A percentile compares a stretch with the other conserved stretches of the same genome.
phyloP scores from a whole-genome alignment of 2,329 filamentous ascomycete genomes.

The Paecilomyces dactylethromorphus region DNA sequence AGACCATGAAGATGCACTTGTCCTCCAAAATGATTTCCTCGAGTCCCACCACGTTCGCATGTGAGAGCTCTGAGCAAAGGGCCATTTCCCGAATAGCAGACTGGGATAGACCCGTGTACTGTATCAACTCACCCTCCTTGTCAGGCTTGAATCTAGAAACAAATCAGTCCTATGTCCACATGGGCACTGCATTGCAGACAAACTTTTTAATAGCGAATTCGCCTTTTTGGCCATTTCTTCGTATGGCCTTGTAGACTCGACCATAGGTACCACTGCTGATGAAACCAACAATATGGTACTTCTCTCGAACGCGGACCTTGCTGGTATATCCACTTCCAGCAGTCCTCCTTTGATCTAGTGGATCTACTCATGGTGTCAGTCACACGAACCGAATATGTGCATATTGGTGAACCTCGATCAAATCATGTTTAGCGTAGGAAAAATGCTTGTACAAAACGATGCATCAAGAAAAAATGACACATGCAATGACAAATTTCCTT shows the following conservation, averaged over 20 bases:
- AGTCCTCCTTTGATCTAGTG: conserved; percentile 33
- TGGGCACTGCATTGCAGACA: conserved; percentile 12
- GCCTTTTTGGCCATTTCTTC: conserved; percentile 64
- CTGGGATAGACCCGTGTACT: conserved; percentile 96
- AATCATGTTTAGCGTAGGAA: background rate
- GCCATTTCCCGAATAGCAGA: conserved; percentile 97
- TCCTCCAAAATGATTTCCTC: conserved; percentile 96
- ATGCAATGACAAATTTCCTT: background rate
- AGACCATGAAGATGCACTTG: conserved; percentile 99
- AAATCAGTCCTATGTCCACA: conserved; percentile 8
- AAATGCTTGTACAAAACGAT: background rate
- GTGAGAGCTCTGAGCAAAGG: conserved; percentile 82
- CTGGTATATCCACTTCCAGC: conserved; percentile 48
- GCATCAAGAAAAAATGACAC: background rate
- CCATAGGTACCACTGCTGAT: conserved; percentile 98
- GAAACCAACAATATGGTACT: conserved; percentile 95
- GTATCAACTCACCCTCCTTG: conserved; percentile 89
- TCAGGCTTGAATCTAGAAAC: conserved; percentile 74
- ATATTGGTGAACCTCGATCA: conserved; percentile 6
- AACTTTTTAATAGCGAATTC: conserved; percentile 99
- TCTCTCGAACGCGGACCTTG: conserved; percentile 84
- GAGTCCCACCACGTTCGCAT: conserved; percentile 82
- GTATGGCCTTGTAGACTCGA: conserved; percentile 89
- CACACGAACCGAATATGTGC: conserved; percentile 12
- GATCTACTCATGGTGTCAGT: conserved; percentile 22